Evolutionary conservation across 192 early-diverging fungal genomes (phyloP).

Genomic region (Lobulomyces angularis): DNA sequence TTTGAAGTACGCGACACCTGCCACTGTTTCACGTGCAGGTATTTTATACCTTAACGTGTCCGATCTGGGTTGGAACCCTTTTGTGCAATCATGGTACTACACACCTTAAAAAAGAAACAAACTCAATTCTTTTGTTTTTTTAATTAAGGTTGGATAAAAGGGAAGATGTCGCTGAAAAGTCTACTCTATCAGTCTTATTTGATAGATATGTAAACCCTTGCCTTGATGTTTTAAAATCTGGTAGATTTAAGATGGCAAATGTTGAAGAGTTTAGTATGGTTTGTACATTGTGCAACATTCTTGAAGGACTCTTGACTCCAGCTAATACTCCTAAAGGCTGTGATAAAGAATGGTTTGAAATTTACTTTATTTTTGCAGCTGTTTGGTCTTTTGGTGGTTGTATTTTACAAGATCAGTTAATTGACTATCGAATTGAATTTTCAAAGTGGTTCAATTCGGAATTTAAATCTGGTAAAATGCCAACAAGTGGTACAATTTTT

Average conservation of each 20-base stretch:
- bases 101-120: too few relatives aligned
- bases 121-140: too few relatives aligned
- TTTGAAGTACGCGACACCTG: constrained; percentile 57
- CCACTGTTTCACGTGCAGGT: constrained; percentile 55
- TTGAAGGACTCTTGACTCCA: constrained; percentile 48
- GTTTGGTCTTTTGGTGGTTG: constrained; percentile 57
- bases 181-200: constrained; percentile 43
- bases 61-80: constrained; percentile 55
- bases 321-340: constrained; percentile 52
- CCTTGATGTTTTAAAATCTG: constrained; percentile 39
- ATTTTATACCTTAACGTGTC: constrained; percentile 50
- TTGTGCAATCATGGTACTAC: constrained; percentile 56
- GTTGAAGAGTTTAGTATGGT: constrained; percentile 56
- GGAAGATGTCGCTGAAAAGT: constrained; percentile 47
- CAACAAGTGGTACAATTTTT: constrained; percentile 44
- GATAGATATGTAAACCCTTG: constrained; percentile 49
- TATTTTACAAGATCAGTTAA: constrained; percentile 47
- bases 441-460: constrained; percentile 55
- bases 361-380: constrained; percentile 55
- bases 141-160: constrained; percentile 51
- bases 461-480: constrained; percentile 50
- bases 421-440: constrained; percentile 49
- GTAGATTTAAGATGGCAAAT: constrained; percentile 46
- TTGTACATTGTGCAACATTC: constrained; percentile 43
- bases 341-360: constrained; percentile 59